A percentile compares a stretch with the other conserved stretches of the same genome.
Conservation (phyloP, 2,329 filamentous ascomycete species). For the Fusarium kyushuense region DNA sequence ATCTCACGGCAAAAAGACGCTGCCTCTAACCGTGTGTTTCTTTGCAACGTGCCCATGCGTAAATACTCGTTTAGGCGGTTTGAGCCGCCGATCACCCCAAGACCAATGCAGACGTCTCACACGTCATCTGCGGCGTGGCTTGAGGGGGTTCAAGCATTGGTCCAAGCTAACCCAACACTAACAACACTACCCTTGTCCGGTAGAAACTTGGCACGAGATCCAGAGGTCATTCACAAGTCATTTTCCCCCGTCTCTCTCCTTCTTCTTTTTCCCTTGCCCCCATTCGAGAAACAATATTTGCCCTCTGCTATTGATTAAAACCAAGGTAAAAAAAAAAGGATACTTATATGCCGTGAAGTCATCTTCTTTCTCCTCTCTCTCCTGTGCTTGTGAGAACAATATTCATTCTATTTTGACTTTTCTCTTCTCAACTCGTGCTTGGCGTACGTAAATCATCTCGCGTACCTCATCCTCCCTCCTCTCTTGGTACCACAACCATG, state of each 20-base stretch:
- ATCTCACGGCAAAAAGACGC: neutral
- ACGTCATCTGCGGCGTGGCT: constrained; percentile 38
- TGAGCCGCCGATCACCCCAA: constrained; percentile 19
- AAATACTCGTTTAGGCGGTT: neutral
- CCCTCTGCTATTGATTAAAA: constrained; percentile 1
- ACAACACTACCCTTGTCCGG: neutral
- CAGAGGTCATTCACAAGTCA: constrained; percentile 8
- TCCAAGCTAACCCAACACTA: neutral
- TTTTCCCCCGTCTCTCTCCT: constrained; percentile 9
- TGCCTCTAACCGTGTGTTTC: constrained; percentile 5
- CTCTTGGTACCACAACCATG: constrained; percentile 25
- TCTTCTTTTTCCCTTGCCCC: neutral
- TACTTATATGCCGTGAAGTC: constrained; percentile 15
- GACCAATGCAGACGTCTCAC: constrained; percentile 7
- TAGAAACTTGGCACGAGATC: constrained; percentile 22
- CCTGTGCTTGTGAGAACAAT: neutral
- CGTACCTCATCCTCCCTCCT: neutral
- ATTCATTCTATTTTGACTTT: neutral
- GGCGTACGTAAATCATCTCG: constrained; percentile 12
- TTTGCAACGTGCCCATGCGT: constrained; percentile 3
- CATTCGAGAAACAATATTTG: constrained; percentile 9
- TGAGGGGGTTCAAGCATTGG: constrained; percentile 33
- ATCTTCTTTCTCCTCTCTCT: neutral
- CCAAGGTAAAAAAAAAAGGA: neutral
- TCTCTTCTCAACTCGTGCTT: constrained; percentile 5